Conservation (phyloP, 805 yeast species). For the Starmerella cellae region DNA sequence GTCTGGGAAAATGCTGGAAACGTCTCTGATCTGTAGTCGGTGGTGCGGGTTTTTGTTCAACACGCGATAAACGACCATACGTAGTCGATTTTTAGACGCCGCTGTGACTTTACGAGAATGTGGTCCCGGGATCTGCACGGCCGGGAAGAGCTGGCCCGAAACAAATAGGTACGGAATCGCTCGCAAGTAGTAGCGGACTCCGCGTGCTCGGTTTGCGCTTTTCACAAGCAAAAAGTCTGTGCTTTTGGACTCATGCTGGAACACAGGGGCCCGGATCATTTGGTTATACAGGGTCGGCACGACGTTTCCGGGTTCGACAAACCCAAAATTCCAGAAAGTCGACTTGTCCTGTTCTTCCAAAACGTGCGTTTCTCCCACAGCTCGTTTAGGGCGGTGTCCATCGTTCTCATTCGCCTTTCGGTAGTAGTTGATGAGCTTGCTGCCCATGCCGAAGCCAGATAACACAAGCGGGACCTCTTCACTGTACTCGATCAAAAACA, state of each 20-base stretch:
- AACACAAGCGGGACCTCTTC: constrained; percentile 77
- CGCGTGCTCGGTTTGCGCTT: constrained; percentile 56
- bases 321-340: constrained; percentile 97
- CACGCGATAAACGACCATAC: constrained; percentile 85
- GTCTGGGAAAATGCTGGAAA: constrained; percentile 86
- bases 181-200: constrained; percentile 56
- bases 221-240: constrained; percentile 76
- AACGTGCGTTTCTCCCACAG: constrained; percentile 89
- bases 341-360: constrained; percentile 92
- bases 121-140: constrained; percentile 92
- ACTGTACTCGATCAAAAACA: constrained; percentile 73
- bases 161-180: constrained; percentile 60
- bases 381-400: constrained; percentile 68
- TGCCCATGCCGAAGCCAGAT: constrained; percentile 90
- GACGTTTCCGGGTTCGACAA: constrained; percentile 84
- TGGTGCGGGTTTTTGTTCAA: constrained; percentile 61
- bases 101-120: constrained; percentile 93
- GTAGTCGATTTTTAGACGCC: constrained; percentile 76
- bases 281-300: constrained; percentile 90
- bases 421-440: constrained; percentile 83
- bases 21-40: constrained; percentile 72
- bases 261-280: constrained; percentile 84
- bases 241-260: constrained; percentile 61
- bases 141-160: constrained; percentile 88
- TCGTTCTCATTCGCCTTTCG: constrained; percentile 74